A percentile compares a stretch with the other conserved stretches of the same genome.
phyloP scores from a whole-genome alignment of 345 rosid species.

The Eucalyptus urophylla region DNA sequence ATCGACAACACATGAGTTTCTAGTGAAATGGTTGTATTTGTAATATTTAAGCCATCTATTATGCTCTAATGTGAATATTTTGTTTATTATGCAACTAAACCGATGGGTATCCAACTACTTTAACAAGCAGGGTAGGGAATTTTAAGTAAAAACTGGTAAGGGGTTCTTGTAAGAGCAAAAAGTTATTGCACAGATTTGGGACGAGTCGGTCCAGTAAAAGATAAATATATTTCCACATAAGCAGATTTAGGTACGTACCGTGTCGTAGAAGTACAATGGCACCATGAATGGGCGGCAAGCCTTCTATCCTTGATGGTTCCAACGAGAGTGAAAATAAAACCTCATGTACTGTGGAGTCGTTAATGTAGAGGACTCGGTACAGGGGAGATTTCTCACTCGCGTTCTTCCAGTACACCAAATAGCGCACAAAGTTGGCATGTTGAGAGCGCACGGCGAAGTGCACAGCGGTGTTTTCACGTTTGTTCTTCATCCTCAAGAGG shows the following conservation, averaged over 20 bases:
- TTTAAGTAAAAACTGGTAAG: background rate
- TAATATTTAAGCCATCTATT: background rate
- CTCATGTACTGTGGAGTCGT: too few relatives aligned
- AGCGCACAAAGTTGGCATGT: too few relatives aligned
- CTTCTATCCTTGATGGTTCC: too few relatives aligned
- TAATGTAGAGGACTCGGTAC: fast-evolving
- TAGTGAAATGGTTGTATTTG: background rate
- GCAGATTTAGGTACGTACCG: background rate
- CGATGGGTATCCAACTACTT: background rate
- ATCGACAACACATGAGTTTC: too few relatives aligned
- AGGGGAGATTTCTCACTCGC: too few relatives aligned
- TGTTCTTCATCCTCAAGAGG: background rate
- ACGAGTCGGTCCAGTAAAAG: background rate
- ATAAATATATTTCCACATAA: background rate
- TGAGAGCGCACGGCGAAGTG: fast-evolving
- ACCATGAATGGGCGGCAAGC: too few relatives aligned
- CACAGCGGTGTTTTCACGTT: background rate
- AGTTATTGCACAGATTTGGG: too few relatives aligned
- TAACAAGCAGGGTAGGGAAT: background rate
- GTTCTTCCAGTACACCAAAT: background rate
- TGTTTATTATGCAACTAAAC: background rate
- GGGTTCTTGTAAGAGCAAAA: background rate
- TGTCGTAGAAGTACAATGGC: too few relatives aligned
- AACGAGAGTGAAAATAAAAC: too few relatives aligned
- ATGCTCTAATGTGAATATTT: background rate